Evolutionary conservation across 1,284 basidiomycete species (phyloP).

Genomic region (Calocybe gambosa): DNA sequence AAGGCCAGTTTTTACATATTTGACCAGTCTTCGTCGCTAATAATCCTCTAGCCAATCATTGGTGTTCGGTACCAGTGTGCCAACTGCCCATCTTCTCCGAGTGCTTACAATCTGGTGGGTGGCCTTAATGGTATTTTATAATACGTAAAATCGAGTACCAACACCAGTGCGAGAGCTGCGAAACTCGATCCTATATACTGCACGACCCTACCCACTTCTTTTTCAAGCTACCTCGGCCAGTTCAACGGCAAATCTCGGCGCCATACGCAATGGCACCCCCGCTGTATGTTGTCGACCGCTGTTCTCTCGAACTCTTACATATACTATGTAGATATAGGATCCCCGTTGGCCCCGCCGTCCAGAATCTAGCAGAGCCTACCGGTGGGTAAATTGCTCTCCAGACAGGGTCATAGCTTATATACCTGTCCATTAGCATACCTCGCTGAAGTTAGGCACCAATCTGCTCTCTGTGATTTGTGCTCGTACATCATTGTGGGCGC

Average conservation of each 20-base stretch:
- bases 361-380: slow-evolving; percentile 45
- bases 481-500: slow-evolving; percentile 69
- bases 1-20: slow-evolving; percentile 33
- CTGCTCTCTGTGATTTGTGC: slow-evolving; percentile 72
- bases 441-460: slow-evolving; percentile 54
- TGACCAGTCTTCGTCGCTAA: slow-evolving; percentile 1
- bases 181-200: slow-evolving; percentile 66
- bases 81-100: slow-evolving; percentile 61
- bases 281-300: slow-evolving; percentile 43
- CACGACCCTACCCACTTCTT: slow-evolving; percentile 84
- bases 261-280: slow-evolving; percentile 56
- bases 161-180: slow-evolving; percentile 70
- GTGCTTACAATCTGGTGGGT: slow-evolving; percentile 59
- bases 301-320: slow-evolving; percentile 1
- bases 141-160: slow-evolving; percentile 7
- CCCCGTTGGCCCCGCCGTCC: slow-evolving; percentile 50
- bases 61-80: slow-evolving; percentile 75
- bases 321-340: slow-evolving; percentile 48
- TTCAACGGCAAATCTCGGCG: slow-evolving; percentile 64
- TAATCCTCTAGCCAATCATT: slow-evolving; percentile 45
- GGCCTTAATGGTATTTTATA: neutral
- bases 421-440: slow-evolving; percentile 54
- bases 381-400: slow-evolving; percentile 33
- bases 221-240: slow-evolving; percentile 77
- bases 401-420: neutral